phyloP scores from a whole-genome alignment of 306 rosid species.

The Trichosanthes cucumerina region DNA sequence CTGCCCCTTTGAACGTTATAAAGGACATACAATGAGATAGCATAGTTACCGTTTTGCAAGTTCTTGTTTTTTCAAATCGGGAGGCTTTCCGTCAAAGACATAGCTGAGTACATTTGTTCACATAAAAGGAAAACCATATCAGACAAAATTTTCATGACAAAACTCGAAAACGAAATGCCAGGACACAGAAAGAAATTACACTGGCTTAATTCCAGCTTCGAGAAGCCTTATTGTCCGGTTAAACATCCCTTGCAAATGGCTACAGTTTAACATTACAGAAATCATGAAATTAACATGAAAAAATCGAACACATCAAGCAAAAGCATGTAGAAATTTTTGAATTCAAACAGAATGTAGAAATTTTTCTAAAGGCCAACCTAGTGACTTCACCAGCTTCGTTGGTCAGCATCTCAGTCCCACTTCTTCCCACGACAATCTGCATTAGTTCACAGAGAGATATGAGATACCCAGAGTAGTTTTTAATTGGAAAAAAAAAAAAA shows the following conservation, averaged over 20 bases:
- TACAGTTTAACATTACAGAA: conserved; percentile 9
- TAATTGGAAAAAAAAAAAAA: not conserved
- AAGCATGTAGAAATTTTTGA: not conserved
- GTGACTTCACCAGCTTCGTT: conserved; percentile 99
- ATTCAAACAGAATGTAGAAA: not conserved
- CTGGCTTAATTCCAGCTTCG: conserved; percentile 91
- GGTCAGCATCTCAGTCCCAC: conserved; percentile 84
- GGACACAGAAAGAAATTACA: conserved; percentile 31
- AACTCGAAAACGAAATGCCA: not conserved
- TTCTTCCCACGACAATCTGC: conserved; percentile 97
- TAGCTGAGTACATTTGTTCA: conserved; percentile 34
- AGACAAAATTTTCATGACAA: not conserved
- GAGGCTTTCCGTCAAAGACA: conserved; percentile 93
- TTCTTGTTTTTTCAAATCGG: conserved; percentile 85
- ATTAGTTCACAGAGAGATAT: conserved; percentile 2
- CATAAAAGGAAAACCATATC: not conserved
- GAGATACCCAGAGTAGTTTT: not conserved
- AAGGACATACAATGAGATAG: not conserved
- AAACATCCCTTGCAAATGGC: conserved; percentile 99
- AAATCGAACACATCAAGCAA: not conserved
- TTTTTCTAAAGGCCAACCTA: conserved; percentile 32
- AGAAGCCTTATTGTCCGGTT: conserved; percentile 82
- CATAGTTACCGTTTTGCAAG: conserved; percentile 73
- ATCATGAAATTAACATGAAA: conserved; percentile 12
- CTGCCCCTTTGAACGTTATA: not conserved